Conservation (phyloP, 352 stramenopile genomes). For the Phytophthora fragariaefolia region DNA sequence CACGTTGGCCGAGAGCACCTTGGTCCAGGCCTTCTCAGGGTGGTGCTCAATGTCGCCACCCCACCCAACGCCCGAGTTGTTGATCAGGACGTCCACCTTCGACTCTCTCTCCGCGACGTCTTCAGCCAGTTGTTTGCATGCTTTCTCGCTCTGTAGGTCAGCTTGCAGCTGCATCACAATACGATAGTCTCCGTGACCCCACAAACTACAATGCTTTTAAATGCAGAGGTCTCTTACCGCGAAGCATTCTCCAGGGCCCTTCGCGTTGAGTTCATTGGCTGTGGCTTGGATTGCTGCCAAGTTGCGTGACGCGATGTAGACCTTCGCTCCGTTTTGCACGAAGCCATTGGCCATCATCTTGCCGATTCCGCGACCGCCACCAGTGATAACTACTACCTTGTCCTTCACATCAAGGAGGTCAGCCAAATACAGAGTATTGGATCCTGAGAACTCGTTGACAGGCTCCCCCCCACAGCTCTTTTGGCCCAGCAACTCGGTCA, state of each 20-base stretch:
- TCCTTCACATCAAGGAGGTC: conserved; percentile 47
- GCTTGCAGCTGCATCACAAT: conserved; percentile 32
- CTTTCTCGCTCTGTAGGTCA: conserved; percentile 39
- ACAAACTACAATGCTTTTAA: not conserved
- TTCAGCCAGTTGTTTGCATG: conserved; percentile 53
- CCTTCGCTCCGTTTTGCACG: conserved; percentile 91
- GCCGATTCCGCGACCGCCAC: conserved; percentile 89
- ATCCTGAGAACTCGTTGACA: too few relatives aligned
- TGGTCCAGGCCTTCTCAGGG: conserved; percentile 84
- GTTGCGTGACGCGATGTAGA: conserved; percentile 93
- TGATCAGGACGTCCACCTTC: conserved; percentile 93
- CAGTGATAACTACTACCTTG: conserved; percentile 92
- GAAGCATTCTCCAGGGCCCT: conserved; percentile 70
- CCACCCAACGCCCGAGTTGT: conserved; percentile 90
- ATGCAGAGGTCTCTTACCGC: conserved; percentile 30
- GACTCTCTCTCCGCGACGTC: conserved; percentile 80
- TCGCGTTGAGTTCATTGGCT: conserved; percentile 69
- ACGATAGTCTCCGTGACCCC: not conserved
- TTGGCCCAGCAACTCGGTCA: too few relatives aligned
- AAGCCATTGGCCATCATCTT: conserved; percentile 96
- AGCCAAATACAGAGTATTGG: conserved; percentile 14
- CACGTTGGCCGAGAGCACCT: conserved; percentile 95
- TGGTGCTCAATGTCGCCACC: conserved; percentile 49
- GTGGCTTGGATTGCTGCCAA: conserved; percentile 82
- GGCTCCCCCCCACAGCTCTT: too few relatives aligned